These are phyloP conservation scores for Porogramme epimiltina DNA, from an alignment of 1,284 basidiomycete species.

Conservation along the genomic window DNA sequence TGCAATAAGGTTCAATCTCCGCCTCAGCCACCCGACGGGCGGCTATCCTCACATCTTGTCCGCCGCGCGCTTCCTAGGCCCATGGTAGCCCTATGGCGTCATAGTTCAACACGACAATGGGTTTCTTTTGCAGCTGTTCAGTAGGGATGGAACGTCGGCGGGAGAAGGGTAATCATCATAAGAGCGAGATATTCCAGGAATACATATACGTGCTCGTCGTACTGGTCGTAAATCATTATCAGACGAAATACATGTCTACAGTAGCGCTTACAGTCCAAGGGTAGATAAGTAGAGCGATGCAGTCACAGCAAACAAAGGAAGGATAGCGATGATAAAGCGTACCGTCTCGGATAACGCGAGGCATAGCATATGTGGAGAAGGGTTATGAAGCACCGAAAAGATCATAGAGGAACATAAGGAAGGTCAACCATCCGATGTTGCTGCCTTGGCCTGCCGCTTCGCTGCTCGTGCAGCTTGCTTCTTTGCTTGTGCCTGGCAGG, in stretches of 20 bases:
- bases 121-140: too few species aligned
- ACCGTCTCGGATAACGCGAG: constrained; percentile 7
- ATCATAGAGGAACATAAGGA: background rate
- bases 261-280: constrained; percentile 9
- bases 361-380: constrained; percentile 6
- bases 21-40: constrained; percentile 18
- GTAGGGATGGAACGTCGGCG: too few species aligned
- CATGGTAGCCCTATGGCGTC: too few species aligned
- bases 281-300: constrained; percentile 18
- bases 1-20: constrained; percentile 30
- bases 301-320: constrained; percentile 16
- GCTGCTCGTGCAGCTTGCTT: constrained; percentile 23
- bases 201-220: constrained; percentile 9
- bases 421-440: constrained; percentile 18
- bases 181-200: constrained; percentile 1
- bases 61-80: too few species aligned
- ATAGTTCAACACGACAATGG: too few species aligned
- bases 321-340: constrained; percentile 25
- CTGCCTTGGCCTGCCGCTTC: constrained; percentile 18
- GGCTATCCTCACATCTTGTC: background rate
- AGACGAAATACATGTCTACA: constrained; percentile 18
- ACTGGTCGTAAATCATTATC: constrained; percentile 9
- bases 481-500: constrained; percentile 14
- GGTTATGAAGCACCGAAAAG: background rate
- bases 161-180: too few species aligned